Base-by-base conservation (phyloP, 495 filamentous ascomycete genomes). In the Sporormia fimetaria region DNA sequence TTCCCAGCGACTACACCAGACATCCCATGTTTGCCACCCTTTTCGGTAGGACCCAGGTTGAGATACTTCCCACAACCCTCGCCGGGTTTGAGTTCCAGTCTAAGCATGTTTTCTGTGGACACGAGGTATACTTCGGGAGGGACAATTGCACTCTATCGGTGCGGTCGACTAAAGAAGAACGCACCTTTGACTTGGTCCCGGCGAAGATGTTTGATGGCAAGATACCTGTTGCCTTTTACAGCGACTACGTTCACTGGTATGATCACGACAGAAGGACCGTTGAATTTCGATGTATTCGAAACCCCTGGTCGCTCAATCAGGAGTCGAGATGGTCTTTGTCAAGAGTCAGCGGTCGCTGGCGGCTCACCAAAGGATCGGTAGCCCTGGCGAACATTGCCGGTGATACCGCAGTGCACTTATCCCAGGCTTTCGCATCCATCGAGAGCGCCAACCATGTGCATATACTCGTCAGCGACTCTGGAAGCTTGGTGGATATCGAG, bases 241-340 rank as follows among this genome's bases (percentile, higher is more conserved):
- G 64, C 4, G 47, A 69, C 16, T 73, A 62, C 42, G 51, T 69
- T 0, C 76, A 82, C 43, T 82, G 78, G 77, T 51, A 80, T 3
- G 57, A 78, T 32, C 6, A 76, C 3, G 34, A 43, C 3, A 65
- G 58, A 0, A 48, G 55, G 0, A 27, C 42, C 1, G 36, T 81
- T 3, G 70, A 80, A 39, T 74, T 76, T 29, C 61, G 75, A 0
- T 64, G 67, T 1, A 14, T 39, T 1, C 41, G 52, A 0, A 14
- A 57, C 15, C 58, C 64, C 1, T 81, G 74, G 75, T 37, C 32
- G 0, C 46, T 51, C 4, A 54, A 48, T 9, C 17, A 21, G 2
- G 3, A 47, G 2, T 44, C 59, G 12, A 4, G 11, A 2, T 47
- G 43, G 35, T 22, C 20, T 21, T 26, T 47, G 14, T 12, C 27